Conservation (phyloP, 2,329 filamentous ascomycete species). For the Sporothrix curviconia region DNA sequence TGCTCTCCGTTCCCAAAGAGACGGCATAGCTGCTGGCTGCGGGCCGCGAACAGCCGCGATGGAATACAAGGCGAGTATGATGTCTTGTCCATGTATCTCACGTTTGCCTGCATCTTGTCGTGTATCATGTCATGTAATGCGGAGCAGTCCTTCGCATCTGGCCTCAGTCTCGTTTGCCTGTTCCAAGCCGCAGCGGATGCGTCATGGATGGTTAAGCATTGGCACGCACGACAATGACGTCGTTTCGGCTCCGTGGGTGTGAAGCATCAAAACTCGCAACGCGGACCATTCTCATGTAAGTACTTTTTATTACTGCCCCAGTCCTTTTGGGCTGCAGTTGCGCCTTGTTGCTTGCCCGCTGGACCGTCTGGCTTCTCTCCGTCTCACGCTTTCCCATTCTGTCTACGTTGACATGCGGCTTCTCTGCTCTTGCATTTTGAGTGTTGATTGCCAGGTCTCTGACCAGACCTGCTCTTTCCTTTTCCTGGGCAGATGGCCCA, state of each 20-base stretch:
- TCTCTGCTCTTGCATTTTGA: not conserved
- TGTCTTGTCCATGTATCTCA: too few species aligned
- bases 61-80: not conserved
- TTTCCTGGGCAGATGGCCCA: not conserved
- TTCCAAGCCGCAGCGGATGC: not conserved
- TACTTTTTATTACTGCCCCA: too few species aligned
- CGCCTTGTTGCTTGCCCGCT: not conserved
- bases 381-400: not conserved
- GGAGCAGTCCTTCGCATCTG: too few species aligned
- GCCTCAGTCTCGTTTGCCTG: too few species aligned
- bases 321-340: not conserved
- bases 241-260: conserved; percentile 7
- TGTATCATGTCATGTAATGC: too few species aligned
- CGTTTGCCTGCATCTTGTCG: too few species aligned
- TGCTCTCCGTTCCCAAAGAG: not conserved
- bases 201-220: not conserved
- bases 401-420: not conserved
- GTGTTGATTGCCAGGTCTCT: too few species aligned
- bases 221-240: not conserved
- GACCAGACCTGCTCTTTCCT: not conserved
- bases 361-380: not conserved
- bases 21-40: not conserved
- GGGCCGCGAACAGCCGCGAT: conserved; percentile 2
- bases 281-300: too few species aligned
- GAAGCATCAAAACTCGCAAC: too few species aligned